Conservation (phyloP, 1,284 basidiomycete genomes). For the Pseudozyma flocculosa region DNA sequence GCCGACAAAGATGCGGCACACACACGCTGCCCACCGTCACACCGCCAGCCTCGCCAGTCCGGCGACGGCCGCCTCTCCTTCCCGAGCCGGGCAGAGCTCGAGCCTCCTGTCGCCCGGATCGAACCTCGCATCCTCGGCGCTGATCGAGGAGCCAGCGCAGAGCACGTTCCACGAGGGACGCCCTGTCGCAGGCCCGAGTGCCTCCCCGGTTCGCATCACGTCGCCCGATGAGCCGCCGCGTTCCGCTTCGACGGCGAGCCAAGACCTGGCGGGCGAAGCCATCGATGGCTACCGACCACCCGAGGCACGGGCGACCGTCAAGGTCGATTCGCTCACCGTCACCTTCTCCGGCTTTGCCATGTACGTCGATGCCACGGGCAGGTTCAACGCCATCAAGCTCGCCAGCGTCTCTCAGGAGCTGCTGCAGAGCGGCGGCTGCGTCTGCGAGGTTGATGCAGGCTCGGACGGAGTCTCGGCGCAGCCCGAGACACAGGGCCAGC, state of each 20-base stretch:
- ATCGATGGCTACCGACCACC: no score
- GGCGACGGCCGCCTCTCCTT: no score
- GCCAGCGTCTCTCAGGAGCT: conserved; percentile 42
- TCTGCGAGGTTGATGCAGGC: conserved; percentile 11
- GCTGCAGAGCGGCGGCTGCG: conserved; percentile 26
- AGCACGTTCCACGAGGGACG: no score
- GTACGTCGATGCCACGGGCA: conserved; percentile 50
- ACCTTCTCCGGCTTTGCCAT: conserved; percentile 49
- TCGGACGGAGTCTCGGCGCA: conserved; percentile 3
- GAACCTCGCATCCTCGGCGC: no score
- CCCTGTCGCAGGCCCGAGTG: no score
- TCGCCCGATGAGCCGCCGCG: no score
- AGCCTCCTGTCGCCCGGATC: no score
- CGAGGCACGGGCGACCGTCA: conserved; percentile 8
- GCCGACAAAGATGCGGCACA: not conserved
- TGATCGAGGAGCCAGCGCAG: no score
- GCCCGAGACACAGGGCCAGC: not conserved
- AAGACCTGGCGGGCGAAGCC: no score
- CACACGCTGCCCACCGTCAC: not conserved
- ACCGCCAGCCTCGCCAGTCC: not conserved
- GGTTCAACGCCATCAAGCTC: conserved; percentile 48
- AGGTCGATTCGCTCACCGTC: conserved; percentile 37
- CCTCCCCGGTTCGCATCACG: no score
- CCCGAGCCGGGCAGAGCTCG: no score
- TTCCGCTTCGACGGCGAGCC: no score